These are phyloP conservation scores for Physocladia obscura DNA, from an alignment of 192 early-diverging fungal genomes.

Conservation along the genomic window DNA sequence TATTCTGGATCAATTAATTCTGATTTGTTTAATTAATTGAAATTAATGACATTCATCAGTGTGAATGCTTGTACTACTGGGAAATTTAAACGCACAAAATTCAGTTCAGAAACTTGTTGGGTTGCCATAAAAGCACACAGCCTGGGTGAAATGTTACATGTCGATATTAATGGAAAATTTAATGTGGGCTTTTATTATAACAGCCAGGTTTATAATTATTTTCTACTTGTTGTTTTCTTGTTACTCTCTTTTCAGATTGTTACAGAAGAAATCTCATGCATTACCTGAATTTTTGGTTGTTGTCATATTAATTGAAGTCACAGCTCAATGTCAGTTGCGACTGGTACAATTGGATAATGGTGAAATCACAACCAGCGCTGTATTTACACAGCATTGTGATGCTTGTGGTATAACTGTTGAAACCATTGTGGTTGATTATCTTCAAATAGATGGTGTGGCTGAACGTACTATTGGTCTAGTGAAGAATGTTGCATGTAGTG, in stretches of 20 bases:
- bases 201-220: neutral
- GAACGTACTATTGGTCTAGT: neutral
- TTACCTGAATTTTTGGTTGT: neutral
- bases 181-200: neutral
- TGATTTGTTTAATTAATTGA: neutral
- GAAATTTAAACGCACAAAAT: constrained; percentile 2
- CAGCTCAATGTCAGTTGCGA: neutral
- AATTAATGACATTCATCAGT: neutral
- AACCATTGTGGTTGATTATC: constrained; percentile 10
- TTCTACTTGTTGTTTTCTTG: constrained; percentile 6
- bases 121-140: neutral
- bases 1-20: neutral
- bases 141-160: constrained; percentile 5
- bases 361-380: neutral
- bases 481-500: neutral
- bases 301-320: neutral
- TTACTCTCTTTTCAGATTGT: neutral
- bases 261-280: neutral
- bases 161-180: neutral
- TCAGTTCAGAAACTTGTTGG: neutral
- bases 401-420: neutral
- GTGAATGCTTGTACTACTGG: neutral
- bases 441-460: constrained; percentile 4
- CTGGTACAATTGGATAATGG: neutral
- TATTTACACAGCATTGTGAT: neutral